phyloP scores from a whole-genome alignment of 2,329 filamentous ascomycete species.

The Aphanocladium album region DNA sequence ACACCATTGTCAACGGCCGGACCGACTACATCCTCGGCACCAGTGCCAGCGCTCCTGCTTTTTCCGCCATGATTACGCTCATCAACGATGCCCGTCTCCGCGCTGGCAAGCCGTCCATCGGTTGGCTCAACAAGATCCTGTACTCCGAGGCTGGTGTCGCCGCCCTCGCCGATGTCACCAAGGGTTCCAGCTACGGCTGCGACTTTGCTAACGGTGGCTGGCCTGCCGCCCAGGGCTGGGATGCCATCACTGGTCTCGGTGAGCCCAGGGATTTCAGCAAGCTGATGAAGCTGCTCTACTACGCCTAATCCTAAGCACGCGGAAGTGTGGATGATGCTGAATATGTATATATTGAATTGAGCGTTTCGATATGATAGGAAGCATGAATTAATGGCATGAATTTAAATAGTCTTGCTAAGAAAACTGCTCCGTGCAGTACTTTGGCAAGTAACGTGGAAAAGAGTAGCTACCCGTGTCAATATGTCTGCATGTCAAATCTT shows the following conservation, averaged over 20 bases:
- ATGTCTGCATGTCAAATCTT: no score
- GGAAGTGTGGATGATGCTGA: neutral
- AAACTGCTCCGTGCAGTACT: no score
- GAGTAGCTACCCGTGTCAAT: no score
- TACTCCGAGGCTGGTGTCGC: slow-evolving; percentile 6
- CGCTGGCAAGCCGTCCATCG: slow-evolving; percentile 10
- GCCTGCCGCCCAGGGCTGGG: slow-evolving; percentile 11
- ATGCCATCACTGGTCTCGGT: slow-evolving; percentile 10
- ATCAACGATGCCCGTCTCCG: slow-evolving; percentile 13
- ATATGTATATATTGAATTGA: neutral
- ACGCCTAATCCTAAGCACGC: neutral
- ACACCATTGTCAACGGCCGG: slow-evolving; percentile 19
- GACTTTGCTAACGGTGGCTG: slow-evolving; percentile 8
- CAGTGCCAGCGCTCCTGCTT: slow-evolving; percentile 11
- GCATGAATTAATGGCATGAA: no score
- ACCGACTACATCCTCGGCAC: slow-evolving; percentile 21
- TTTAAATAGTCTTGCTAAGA: no score
- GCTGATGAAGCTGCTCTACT: neutral
- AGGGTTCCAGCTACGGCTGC: slow-evolving; percentile 3
- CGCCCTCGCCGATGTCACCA: slow-evolving; percentile 3
- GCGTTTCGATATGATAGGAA: neutral
- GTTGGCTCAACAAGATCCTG: slow-evolving; percentile 12
- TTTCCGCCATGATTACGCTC: slow-evolving; percentile 13
- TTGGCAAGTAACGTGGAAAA: no score
- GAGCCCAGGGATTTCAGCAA: slow-evolving; percentile 9